These are phyloP conservation scores for Dipodascus albidus DNA, from an alignment of 805 yeast species.

Conservation along the genomic window DNA sequence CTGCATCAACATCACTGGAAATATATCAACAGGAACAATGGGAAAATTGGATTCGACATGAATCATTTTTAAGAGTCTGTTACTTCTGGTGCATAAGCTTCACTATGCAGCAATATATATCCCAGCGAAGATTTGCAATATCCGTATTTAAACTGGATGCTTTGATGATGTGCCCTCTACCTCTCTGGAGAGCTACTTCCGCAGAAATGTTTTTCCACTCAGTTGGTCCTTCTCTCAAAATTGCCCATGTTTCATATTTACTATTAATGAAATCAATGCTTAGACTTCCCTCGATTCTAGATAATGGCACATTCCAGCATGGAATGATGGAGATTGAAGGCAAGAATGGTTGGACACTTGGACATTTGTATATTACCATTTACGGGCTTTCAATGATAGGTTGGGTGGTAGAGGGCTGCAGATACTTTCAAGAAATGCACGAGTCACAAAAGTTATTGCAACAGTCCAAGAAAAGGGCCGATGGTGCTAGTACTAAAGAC, in stretches of 20 bases:
- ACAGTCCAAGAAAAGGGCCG: background rate
- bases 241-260: background rate
- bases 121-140: background rate
- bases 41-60: slow-evolving; percentile 37
- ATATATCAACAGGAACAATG: slow-evolving; percentile 25
- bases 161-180: background rate
- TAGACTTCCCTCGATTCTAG: background rate
- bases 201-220: background rate
- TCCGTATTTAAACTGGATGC: background rate
- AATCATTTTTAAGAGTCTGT: slow-evolving; percentile 29
- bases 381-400: background rate
- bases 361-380: background rate
- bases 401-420: background rate
- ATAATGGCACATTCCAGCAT: background rate
- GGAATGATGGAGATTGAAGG: background rate
- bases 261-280: background rate
- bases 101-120: background rate
- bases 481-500: background rate
- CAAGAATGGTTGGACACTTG: background rate
- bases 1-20: background rate
- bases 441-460: background rate
- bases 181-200: background rate
- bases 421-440: background rate
- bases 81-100: slow-evolving; percentile 7
- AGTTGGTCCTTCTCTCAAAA: background rate